A percentile compares a stretch with the other conserved stretches of the same genome.
These are phyloP conservation scores for Candida takata DNA, from an alignment of 805 yeast species.

Conservation along the genomic window DNA sequence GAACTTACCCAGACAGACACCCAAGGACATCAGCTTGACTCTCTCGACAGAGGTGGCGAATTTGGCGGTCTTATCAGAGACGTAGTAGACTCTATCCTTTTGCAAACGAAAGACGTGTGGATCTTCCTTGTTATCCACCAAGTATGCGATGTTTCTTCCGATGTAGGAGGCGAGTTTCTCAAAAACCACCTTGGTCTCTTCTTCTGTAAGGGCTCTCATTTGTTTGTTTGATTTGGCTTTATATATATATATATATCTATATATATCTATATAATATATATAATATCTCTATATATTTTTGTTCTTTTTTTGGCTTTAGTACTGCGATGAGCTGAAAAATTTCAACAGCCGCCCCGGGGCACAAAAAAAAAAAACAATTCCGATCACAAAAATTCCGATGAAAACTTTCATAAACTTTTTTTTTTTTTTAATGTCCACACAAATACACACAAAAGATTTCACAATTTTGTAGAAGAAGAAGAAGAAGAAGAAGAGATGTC, in stretches of 20 bases:
- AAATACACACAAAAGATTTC: no score
- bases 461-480: no score
- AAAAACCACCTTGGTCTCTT: constrained; percentile 91
- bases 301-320: no score
- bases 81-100: constrained; percentile 94
- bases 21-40: constrained; percentile 84
- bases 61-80: constrained; percentile 72
- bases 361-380: no score
- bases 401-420: no score
- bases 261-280: no score
- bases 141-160: constrained; percentile 87
- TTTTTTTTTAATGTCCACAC: no score
- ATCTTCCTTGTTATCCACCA: constrained; percentile 70
- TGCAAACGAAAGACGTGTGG: constrained; percentile 95
- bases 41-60: constrained; percentile 89
- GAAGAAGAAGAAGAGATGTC: not conserved
- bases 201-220: constrained; percentile 95
- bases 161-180: constrained; percentile 94
- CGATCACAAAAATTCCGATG: no score
- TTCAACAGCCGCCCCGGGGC: no score
- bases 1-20: constrained; percentile 92
- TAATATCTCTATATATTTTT: not conserved
- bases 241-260: no score
- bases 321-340: constrained; percentile 2
- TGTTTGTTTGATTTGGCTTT: no score